Evolutionary conservation across 257 asterid species (phyloP).

Genomic region (Scutellaria minor): DNA sequence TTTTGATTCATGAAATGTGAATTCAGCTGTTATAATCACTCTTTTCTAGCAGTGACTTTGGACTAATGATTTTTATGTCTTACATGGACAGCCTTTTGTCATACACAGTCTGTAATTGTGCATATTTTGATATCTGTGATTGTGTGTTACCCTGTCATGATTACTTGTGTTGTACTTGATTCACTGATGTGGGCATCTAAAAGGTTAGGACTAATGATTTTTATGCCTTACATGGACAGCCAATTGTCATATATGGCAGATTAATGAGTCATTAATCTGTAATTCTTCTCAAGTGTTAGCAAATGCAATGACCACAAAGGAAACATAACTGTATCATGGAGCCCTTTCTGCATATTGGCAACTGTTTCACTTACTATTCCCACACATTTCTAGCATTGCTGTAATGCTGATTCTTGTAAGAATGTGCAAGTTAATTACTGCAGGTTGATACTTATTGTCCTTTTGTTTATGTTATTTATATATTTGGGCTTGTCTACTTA

Average conservation of each 20-base stretch:
- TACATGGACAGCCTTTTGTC: too few species aligned
- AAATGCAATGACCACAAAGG: slow-evolving; percentile 4
- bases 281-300: slow-evolving; percentile 4
- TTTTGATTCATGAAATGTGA: slow-evolving; percentile 1
- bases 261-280: background rate
- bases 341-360: background rate
- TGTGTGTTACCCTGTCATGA: background rate
- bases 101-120: too few species aligned
- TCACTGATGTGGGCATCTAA: too few species aligned
- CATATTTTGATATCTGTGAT: too few species aligned
- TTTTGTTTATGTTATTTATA: background rate
- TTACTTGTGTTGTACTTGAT: too few species aligned
- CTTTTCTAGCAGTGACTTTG: background rate
- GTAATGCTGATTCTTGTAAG: background rate
- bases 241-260: background rate
- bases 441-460: background rate
- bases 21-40: background rate
- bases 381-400: background rate
- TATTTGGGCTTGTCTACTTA: background rate
- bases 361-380: background rate
- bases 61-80: too few species aligned
- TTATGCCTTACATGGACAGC: background rate
- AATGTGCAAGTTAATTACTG: background rate
- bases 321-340: background rate
- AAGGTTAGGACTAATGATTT: background rate